Evolutionary conservation across 2,329 filamentous ascomycete genomes (phyloP), one percentile per base, ranked within the genome.

Genomic region (Aureobasidium sp.): DNA sequence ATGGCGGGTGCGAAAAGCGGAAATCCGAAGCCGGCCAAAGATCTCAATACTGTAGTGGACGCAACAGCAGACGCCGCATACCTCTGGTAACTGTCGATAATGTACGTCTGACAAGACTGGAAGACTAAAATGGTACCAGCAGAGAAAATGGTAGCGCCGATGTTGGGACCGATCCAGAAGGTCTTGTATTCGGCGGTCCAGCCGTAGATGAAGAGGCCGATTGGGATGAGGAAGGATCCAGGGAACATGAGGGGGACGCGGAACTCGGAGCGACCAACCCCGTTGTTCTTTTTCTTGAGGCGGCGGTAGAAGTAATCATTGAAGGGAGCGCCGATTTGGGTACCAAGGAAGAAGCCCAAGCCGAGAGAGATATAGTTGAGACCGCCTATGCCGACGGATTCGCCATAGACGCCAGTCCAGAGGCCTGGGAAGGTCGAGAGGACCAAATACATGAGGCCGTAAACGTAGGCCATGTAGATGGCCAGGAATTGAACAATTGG

Each of bases 131-230:
- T 81, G 59, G 83, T 79, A 0, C 83, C 84, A 0, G 78, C 72
- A 0, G 82, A 81, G 20, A 85, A 81, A 3, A 84, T 75, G 0
- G 76, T 74, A 1, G 82, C 81, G 1, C 84, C 85, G 39, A 87
- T 76, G 63, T 87, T 84, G 0, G 84, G 83, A 5, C 84, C 75
- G 48, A 86, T 82, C 82, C 83, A 87, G 67, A 84, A 81, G 2
- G 76, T 72, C 1, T 76, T 69, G 36, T 78, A 74, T 53, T 85
- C 74, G 0, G 82, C 82, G 1, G 78, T 75, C 82, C 83, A 86
- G 36, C 83, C 83, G 67, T 85, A 86, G 72, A 80, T 79, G 65
- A 85, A 80, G 0, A 86, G 74, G 9, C 81, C 79, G 20, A 79
- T 69, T 0, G 84, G 82, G 1, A 85, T 77, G 39, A 84, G 74